phyloP scores from a whole-genome alignment of 441 rosid species.

The Euphorbia schlechtendalii region DNA sequence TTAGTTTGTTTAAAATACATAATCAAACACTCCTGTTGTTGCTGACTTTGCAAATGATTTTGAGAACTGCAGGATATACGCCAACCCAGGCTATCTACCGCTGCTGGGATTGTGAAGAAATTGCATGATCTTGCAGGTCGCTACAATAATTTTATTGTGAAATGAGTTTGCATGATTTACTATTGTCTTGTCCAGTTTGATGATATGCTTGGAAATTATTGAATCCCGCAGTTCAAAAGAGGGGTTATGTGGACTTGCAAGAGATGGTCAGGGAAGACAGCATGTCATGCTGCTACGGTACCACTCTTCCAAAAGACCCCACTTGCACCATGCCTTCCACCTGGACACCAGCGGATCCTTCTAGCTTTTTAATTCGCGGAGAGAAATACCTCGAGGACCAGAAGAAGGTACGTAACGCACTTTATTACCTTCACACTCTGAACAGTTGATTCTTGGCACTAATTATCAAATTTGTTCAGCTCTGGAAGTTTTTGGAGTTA shows the following conservation, averaged over 20 bases:
- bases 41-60: slow-evolving; percentile 21
- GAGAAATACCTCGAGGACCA: slow-evolving; percentile 72
- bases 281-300: slow-evolving; percentile 59
- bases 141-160: slow-evolving; percentile 15
- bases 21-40: slow-evolving; percentile 6
- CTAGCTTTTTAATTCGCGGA: slow-evolving; percentile 83
- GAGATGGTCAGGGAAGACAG: slow-evolving; percentile 60
- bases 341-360: slow-evolving; percentile 79
- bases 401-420: slow-evolving; percentile 50
- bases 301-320: slow-evolving; percentile 76
- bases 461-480: slow-evolving; percentile 1
- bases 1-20: background rate
- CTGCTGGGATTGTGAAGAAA: slow-evolving; percentile 79
- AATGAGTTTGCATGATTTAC: slow-evolving; percentile 11
- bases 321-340: slow-evolving; percentile 58
- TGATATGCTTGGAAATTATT: slow-evolving; percentile 19
- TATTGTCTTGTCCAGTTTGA: slow-evolving; percentile 6
- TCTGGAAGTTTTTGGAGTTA: slow-evolving; percentile 1
- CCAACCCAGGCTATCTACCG: slow-evolving; percentile 64
- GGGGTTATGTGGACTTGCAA: slow-evolving; percentile 86
- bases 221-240: slow-evolving; percentile 64
- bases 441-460: slow-evolving; percentile 8
- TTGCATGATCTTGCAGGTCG: slow-evolving; percentile 91
- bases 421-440: background rate
- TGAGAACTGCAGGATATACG: slow-evolving; percentile 50